Evolutionary conservation across 1,139 yeast species (phyloP), one percentile per base, ranked within the genome.

Genomic region (Sugiyamaella grinbergsii): DNA sequence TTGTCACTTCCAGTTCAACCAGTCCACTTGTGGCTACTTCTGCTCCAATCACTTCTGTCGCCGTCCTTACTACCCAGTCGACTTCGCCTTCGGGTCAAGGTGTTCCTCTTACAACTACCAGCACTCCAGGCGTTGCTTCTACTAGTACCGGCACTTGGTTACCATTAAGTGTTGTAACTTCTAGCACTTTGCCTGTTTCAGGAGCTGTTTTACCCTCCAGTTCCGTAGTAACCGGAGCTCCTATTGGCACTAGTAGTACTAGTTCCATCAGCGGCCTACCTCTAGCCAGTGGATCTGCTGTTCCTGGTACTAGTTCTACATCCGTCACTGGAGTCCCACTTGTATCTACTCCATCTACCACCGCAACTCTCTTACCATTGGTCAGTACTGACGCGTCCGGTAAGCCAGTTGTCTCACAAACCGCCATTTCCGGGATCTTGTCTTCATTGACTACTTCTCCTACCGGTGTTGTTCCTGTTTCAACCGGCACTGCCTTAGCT

Each of bases 381-480:
- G 37, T 33, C 8, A 20, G 19, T 31, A 32, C 39, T 7, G 37
- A 31, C 22, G 38, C 38, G 3, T 26, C 29, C 22, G 34, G 41
- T 11, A 34, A 16, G 10, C 34, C 36, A 7, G 18, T 32, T 32
- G 41, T n/a, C 16, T 13, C 40, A 8, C 23, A 11, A 18, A 16
- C 44, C 15, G 33, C 19, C 10, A 19, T 31, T 24, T 20, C 39
- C 23, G 47, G 41, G 4, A 11, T 33, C 18, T 24, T 23, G n/a
- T 15, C 47, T 10, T 33, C 34, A 13, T 19, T 34, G 16, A 43
- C 47, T 15, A 41, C 37, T 4, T 20, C 37, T 41, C 38, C 31
- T 13, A 20, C 60, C n/a, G 38, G 45, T 42, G 62, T 55, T 10
- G 56, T 53, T 40, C 53, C 61, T 39, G 54, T 52, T 34, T 58